Evolutionary conservation across 352 stramenopile genomes (phyloP).

Genomic region (Globisporangium ultimum): DNA sequence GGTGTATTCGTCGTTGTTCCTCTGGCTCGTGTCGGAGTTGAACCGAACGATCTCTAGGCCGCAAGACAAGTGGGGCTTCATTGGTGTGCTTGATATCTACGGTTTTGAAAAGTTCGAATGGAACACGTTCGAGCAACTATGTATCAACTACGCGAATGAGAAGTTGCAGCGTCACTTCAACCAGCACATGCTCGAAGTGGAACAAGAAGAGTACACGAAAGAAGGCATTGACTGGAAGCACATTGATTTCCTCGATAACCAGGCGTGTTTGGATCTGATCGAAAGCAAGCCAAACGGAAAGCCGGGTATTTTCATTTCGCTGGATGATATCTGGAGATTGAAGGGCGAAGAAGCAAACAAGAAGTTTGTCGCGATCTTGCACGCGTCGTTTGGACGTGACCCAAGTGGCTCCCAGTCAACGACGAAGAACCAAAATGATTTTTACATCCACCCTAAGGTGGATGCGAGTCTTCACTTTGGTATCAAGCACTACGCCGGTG

Average conservation of each 20-base stretch:
- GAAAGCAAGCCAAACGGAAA: constrained; percentile 89
- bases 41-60: constrained; percentile 87
- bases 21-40: constrained; percentile 88
- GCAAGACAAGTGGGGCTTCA: constrained; percentile 88
- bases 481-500: constrained; percentile 90
- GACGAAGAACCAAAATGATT: constrained; percentile 81
- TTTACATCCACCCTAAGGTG: constrained; percentile 89
- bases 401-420: constrained; percentile 38
- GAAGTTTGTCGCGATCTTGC: constrained; percentile 89
- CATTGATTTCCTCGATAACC: constrained; percentile 94
- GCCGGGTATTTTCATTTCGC: constrained; percentile 91
- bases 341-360: constrained; percentile 92
- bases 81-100: constrained; percentile 97
- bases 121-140: constrained; percentile 96
- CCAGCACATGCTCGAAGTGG: constrained; percentile 95
- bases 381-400: constrained; percentile 76
- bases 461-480: constrained; percentile 87
- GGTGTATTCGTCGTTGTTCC: constrained; percentile 91
- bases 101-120: constrained; percentile 97
- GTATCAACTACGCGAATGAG: constrained; percentile 96
- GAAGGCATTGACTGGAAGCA: constrained; percentile 94
- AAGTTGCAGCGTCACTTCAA: constrained; percentile 94
- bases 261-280: constrained; percentile 91
- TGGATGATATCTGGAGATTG: constrained; percentile 95
- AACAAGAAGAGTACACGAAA: constrained; percentile 97